Conservation (phyloP, 495 filamentous ascomycete genomes). For the Talaromyces trachyspermus region DNA sequence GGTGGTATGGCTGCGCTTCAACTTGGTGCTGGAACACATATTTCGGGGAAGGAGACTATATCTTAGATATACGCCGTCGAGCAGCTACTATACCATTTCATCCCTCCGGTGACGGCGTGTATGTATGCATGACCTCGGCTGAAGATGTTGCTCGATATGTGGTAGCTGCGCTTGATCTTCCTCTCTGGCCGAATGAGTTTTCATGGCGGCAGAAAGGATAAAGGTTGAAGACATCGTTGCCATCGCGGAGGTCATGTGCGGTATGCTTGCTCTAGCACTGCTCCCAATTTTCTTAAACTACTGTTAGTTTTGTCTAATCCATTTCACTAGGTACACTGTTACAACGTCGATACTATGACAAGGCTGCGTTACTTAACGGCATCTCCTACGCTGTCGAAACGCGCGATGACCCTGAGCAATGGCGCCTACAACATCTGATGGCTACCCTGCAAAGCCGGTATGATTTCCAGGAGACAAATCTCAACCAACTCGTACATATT, state of each 20-base stretch:
- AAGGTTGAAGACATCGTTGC: slow-evolving; percentile 43
- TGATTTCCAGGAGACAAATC: slow-evolving; percentile 35
- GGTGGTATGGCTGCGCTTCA: slow-evolving; percentile 49
- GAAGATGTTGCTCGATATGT: slow-evolving; percentile 61
- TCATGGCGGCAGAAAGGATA: slow-evolving; percentile 56
- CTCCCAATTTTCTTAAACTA: neutral
- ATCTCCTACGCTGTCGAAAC: slow-evolving; percentile 8
- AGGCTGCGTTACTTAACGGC: slow-evolving; percentile 5
- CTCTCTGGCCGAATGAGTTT: slow-evolving; percentile 59
- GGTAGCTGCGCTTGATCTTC: slow-evolving; percentile 51
- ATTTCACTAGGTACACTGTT: slow-evolving; percentile 8
- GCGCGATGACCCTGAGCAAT: slow-evolving; percentile 7
- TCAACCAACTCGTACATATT: slow-evolving; percentile 33
- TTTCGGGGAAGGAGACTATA: slow-evolving; percentile 53
- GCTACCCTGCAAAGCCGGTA: slow-evolving; percentile 42
- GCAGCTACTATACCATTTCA: slow-evolving; percentile 51
- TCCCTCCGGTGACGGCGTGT: slow-evolving; percentile 40
- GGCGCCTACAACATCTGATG: slow-evolving; percentile 30
- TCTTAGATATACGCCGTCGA: slow-evolving; percentile 51
- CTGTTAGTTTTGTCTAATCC: neutral
- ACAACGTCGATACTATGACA: slow-evolving; percentile 10
- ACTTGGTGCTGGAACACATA: slow-evolving; percentile 43
- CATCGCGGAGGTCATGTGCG: slow-evolving; percentile 25
- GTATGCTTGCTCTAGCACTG: neutral
- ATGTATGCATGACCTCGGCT: slow-evolving; percentile 58